A percentile compares a stretch with the other conserved stretches of the same genome.
Evolutionary conservation across 768 basidiomycete species (phyloP).

Genomic region (Scleroderma citrinum): DNA sequence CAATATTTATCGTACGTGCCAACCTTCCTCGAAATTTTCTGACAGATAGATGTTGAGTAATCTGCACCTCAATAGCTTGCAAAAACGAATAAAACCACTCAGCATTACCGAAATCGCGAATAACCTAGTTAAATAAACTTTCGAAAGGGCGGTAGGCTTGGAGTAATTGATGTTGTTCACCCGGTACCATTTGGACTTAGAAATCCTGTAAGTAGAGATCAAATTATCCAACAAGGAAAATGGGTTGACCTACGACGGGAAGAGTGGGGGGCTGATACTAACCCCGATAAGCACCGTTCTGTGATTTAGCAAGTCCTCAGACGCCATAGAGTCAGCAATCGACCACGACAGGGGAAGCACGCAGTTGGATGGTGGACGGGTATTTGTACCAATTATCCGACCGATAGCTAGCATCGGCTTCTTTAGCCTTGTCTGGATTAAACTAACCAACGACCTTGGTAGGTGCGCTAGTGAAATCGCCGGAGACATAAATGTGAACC

Average conservation of each 20-base stretch:
- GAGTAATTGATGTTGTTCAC: conserved; percentile 81
- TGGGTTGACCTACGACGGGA: conserved; percentile 68
- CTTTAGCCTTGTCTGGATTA: conserved; percentile 45
- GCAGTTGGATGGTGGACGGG: conserved; percentile 58
- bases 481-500: conserved; percentile 87
- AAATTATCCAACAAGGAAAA: background rate
- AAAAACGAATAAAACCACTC: conserved; percentile 95
- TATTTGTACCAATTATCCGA: conserved; percentile 52
- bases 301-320: conserved; percentile 86
- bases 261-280: conserved; percentile 95
- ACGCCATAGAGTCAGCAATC: conserved; percentile 90
- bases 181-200: conserved; percentile 93
- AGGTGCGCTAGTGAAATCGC: conserved; percentile 81
- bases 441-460: conserved; percentile 83
- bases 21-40: conserved; percentile 82
- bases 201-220: conserved; percentile 42
- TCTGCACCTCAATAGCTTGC: conserved; percentile 90
- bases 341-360: conserved; percentile 88
- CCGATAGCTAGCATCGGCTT: conserved; percentile 41
- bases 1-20: conserved; percentile 93
- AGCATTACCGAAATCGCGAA: conserved; percentile 83
- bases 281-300: conserved; percentile 90
- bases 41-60: conserved; percentile 87
- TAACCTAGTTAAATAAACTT: conserved; percentile 94
- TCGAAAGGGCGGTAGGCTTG: conserved; percentile 77